Base-by-base conservation (phyloP, 2,329 filamentous ascomycete species). In the Paecilomyces niveus region DNA sequence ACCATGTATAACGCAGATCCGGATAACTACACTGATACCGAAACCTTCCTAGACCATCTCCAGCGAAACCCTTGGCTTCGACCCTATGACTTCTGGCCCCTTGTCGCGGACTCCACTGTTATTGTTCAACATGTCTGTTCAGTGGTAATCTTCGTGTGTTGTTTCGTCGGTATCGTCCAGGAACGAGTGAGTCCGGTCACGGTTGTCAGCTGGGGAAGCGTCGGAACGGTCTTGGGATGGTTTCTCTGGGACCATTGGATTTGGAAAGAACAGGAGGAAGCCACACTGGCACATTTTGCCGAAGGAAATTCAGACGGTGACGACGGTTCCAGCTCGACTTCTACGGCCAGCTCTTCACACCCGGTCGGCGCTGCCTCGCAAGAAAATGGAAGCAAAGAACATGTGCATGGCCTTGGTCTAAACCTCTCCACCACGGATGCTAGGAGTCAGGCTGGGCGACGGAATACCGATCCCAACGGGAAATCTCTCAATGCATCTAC, bases 1-100 rank as follows among this genome's bases (percentile, higher is more conserved):
- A 45, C 10, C 51, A 31, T 32, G 45, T 54, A 60, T 50, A 33
- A 49, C 9, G 7, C 65, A 92, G 90, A 95, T 71, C 92, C 94
- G n/a, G 94, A 99, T 74, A 99, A 99, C 74, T 97, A 97, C 72
- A 97, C 94, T 49, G 94, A 99, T 72, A 92, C 94, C 71, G 90
- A 90, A 60, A 97, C 94, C 1, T 99, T 99, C 68, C 87, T 99
- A 64, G 93, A 97, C 70, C 92, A 96, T 67, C 85, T 99, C 18
- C 93, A 99, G 74, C 86, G 92, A 54, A 99, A 99, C 72, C 93
- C 93, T 3, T 87, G 92, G 49, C 83, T 97, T 56, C 89, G 94
- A 64, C 93, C 93, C 0, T 99, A 99, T 74, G 92, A 97, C 70
- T 99, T 99, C 75, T 99, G 94, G 93, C 91, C 92, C 8, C 82